These are phyloP conservation scores for Neonectria ditissima DNA, from an alignment of 2,329 filamentous ascomycete genomes.

Conservation along the genomic window DNA sequence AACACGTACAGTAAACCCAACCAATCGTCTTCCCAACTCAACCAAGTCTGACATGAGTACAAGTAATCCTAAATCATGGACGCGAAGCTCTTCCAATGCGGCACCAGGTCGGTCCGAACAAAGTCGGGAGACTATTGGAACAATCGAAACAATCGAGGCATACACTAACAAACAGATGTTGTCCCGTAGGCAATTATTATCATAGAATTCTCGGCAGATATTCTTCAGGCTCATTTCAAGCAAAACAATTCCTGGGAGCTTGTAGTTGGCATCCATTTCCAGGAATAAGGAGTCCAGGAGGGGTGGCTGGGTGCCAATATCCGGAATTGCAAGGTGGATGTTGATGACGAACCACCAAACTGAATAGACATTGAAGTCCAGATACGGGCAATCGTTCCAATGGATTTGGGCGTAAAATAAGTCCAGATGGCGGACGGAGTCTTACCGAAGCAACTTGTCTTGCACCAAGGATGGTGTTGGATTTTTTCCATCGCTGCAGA, in stretches of 20 bases:
- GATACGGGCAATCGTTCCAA: constrained; percentile 4
- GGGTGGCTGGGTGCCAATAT: constrained; percentile 2
- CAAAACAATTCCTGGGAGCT: constrained; percentile 2
- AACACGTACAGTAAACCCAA: background rate
- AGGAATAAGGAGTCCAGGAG: constrained; percentile 2
- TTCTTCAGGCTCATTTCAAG: constrained; percentile 8
- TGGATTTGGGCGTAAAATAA: background rate
- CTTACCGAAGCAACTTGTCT: constrained; percentile 15
- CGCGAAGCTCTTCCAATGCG: background rate
- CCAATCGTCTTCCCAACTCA: background rate
- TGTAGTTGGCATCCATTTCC: constrained; percentile 4
- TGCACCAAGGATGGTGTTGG: constrained; percentile 1
- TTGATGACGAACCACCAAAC: constrained; percentile 6
- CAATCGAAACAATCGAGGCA: background rate
- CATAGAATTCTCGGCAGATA: background rate
- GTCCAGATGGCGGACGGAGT: constrained; percentile 6
- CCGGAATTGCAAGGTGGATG: background rate
- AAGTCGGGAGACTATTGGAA: too few species aligned
- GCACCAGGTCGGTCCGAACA: background rate
- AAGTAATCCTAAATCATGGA: background rate
- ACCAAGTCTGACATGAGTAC: background rate
- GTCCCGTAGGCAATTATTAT: background rate
- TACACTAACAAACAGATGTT: background rate
- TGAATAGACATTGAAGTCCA: constrained; percentile 1
- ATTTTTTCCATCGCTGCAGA: constrained; percentile 12